Percentiles rank a stretch among this genome's conserved stretches.
Conservation (phyloP, 2,329 filamentous ascomycete species). For the Cercospora citrullina region DNA sequence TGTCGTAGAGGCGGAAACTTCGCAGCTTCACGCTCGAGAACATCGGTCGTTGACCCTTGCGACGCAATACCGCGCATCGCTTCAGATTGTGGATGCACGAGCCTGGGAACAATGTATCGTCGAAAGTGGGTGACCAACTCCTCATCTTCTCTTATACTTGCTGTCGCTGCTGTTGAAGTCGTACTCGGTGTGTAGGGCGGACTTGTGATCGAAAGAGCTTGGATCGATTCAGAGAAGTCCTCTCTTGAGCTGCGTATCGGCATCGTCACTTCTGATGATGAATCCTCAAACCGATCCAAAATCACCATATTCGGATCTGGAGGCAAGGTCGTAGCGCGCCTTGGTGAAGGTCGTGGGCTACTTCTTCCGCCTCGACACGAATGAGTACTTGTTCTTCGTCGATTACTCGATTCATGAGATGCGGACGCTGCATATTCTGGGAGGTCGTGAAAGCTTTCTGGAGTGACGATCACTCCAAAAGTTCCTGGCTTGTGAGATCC, state of each 20-base stretch:
- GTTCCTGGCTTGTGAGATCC: slow-evolving; percentile 54
- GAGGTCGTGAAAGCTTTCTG: slow-evolving; percentile 54
- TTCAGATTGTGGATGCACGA: slow-evolving; percentile 27
- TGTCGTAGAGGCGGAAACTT: slow-evolving; percentile 56
- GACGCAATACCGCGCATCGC: slow-evolving; percentile 7
- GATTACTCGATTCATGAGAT: slow-evolving; percentile 30
- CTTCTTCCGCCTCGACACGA: slow-evolving; percentile 23
- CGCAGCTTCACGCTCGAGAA: slow-evolving; percentile 44
- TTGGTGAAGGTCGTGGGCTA: slow-evolving; percentile 12
- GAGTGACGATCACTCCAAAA: slow-evolving; percentile 57
- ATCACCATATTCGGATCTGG: slow-evolving; percentile 53
- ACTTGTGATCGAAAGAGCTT: slow-evolving; percentile 29
- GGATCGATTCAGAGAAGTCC: slow-evolving; percentile 28
- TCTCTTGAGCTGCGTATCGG: slow-evolving; percentile 13
- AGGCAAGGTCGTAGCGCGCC: slow-evolving; percentile 18
- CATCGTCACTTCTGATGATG: slow-evolving; percentile 19
- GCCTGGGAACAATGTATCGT: slow-evolving; percentile 31
- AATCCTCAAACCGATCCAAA: slow-evolving; percentile 53
- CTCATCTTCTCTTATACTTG: slow-evolving; percentile 23
- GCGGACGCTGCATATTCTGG: slow-evolving; percentile 49
- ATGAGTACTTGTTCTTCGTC: slow-evolving; percentile 32
- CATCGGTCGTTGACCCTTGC: slow-evolving; percentile 29
- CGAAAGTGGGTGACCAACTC: slow-evolving; percentile 32
- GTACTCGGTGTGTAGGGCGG: slow-evolving; percentile 21
- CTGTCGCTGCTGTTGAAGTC: slow-evolving; percentile 19